A percentile compares a stretch with the other conserved stretches of the same genome.
Conservation (phyloP, 1,284 basidiomycete genomes). For the Exobasidium rhododendri region DNA sequence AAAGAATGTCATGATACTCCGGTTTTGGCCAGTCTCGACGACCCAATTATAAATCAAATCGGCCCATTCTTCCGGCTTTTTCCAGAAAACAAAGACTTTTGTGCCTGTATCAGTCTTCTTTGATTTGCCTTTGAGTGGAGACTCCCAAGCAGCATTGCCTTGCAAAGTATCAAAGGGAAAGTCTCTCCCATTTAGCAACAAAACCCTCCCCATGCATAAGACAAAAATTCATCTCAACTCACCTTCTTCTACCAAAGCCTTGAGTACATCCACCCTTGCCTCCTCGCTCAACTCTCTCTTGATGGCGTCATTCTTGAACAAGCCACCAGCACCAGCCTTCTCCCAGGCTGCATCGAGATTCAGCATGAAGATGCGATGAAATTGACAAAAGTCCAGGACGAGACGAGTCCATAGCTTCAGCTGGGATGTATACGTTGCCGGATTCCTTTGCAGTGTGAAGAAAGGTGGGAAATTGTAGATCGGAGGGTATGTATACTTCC, state of each 20-base stretch:
- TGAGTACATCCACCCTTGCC: constrained; percentile 28
- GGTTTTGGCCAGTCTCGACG: constrained; percentile 58
- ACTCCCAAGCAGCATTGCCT: constrained; percentile 16
- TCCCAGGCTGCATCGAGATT: constrained; percentile 43
- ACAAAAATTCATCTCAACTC: too few species aligned
- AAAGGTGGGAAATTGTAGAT: constrained; percentile 62
- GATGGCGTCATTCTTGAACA: constrained; percentile 6
- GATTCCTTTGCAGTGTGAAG: constrained; percentile 61
- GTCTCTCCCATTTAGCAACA: too few species aligned
- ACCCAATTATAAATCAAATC: constrained; percentile 60
- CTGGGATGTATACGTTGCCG: constrained; percentile 58
- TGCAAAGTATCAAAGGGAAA: too few species aligned
- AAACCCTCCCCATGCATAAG: too few species aligned
- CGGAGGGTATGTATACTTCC: constrained; percentile 43
- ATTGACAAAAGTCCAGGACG: constrained; percentile 56
- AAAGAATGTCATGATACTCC: constrained; percentile 61
- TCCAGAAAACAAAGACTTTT: constrained; percentile 59
- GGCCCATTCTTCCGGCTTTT: constrained; percentile 61
- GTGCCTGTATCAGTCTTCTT: constrained; percentile 13
- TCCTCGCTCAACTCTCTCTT: constrained; percentile 22
- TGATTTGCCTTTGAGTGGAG: constrained; percentile 29
- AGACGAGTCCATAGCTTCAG: constrained; percentile 58
- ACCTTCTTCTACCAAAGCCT: constrained; percentile 37
- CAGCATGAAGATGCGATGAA: constrained; percentile 56
- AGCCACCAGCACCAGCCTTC: neutral